Conservation (phyloP, 331 rosid genomes). For the Pyracantha coccinea region DNA sequence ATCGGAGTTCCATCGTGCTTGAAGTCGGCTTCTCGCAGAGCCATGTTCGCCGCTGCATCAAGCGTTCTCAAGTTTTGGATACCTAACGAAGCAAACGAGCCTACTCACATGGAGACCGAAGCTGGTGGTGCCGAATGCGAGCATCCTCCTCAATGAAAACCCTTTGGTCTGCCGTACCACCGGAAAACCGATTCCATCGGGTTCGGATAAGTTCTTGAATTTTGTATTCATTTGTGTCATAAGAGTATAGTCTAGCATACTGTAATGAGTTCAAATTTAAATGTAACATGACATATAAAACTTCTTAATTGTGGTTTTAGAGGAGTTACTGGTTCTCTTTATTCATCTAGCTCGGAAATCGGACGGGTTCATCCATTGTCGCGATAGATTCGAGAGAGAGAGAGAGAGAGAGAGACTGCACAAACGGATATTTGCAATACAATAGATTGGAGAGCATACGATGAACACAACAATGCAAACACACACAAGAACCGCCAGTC, state of each 20-base stretch:
- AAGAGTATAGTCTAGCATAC: neutral
- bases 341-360: too few relatives aligned
- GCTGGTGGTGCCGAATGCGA: slow-evolving; percentile 29
- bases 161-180: too few relatives aligned
- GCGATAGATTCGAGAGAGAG: too few relatives aligned
- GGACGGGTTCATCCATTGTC: too few relatives aligned
- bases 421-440: too few relatives aligned
- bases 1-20: slow-evolving; percentile 83
- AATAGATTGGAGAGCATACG: neutral
- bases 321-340: too few relatives aligned
- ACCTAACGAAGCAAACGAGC: slow-evolving; percentile 36
- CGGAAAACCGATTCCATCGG: neutral
- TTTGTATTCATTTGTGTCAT: neutral
- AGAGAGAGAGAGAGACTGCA: too few relatives aligned
- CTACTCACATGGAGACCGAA: slow-evolving; percentile 24
- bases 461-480: neutral
- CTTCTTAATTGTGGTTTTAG: neutral
- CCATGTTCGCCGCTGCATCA: slow-evolving; percentile 92
- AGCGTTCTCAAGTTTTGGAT: slow-evolving; percentile 91
- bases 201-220: neutral
- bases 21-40: slow-evolving; percentile 93
- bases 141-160: slow-evolving; percentile 25
- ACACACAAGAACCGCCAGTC: neutral
- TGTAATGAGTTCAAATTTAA: neutral
- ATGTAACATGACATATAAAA: neutral